Conservation (phyloP, 192 early-diverging fungal genomes). For the Coemansia sp. region DNA sequence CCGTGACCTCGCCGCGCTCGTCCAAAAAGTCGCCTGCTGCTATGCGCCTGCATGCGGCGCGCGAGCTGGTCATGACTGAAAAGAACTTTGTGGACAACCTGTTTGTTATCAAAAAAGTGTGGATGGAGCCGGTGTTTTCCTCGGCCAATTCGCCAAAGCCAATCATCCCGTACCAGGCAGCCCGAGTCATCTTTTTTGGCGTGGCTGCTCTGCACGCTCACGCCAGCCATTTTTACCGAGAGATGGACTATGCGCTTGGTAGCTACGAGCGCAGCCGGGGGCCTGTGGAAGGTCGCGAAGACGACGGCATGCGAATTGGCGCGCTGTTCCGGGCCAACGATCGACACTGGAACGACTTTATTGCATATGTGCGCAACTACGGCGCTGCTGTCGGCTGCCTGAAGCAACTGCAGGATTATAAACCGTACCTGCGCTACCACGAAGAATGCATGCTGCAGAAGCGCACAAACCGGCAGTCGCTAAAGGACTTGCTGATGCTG, state of each 20-base stretch:
- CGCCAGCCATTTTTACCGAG: conserved; percentile 51
- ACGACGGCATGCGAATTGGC: conserved; percentile 50
- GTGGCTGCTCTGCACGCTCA: conserved; percentile 48
- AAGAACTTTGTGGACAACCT: conserved; percentile 56
- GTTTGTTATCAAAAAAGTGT: conserved; percentile 56
- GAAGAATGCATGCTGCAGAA: conserved; percentile 51
- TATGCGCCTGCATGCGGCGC: conserved; percentile 48
- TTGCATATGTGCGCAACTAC: conserved; percentile 52
- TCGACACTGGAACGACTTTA: conserved; percentile 50
- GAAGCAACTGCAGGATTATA: conserved; percentile 52
- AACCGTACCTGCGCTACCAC: conserved; percentile 48
- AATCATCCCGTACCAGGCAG: conserved; percentile 52
- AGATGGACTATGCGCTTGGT: conserved; percentile 49
- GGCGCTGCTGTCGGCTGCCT: conserved; percentile 47
- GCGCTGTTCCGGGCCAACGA: conserved; percentile 43
- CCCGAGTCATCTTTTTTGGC: conserved; percentile 42
- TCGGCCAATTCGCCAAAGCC: conserved; percentile 53
- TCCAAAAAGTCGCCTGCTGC: conserved; percentile 35
- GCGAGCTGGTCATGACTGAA: conserved; percentile 53
- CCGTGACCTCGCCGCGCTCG: not conserved
- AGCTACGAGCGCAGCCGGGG: conserved; percentile 41
- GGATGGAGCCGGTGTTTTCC: conserved; percentile 55
- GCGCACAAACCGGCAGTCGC: conserved; percentile 53
- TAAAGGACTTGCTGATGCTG: conserved; percentile 51
- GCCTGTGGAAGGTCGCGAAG: conserved; percentile 9